phyloP scores from a whole-genome alignment of 1,139 yeast genomes.

The Lodderomyces jiufengensis region DNA sequence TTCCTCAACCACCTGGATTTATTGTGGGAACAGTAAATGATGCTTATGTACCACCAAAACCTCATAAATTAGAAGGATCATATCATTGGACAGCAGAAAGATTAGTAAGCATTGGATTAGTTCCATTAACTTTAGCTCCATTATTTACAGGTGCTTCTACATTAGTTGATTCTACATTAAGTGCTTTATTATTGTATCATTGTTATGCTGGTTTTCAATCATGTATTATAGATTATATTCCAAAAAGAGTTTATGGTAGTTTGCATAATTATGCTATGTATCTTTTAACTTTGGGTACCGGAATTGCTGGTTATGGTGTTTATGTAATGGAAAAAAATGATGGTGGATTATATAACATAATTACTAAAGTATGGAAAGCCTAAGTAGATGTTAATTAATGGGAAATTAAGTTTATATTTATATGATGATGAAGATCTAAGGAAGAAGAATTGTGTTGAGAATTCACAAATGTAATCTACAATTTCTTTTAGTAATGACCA shows the following conservation, averaged over 20 bases:
- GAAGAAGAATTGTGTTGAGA: too few species aligned
- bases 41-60: constrained; percentile 62
- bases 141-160: constrained; percentile 70
- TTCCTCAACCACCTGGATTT: constrained; percentile 65
- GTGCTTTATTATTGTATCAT: constrained; percentile 65
- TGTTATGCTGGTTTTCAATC: constrained; percentile 78
- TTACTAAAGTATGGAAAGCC: constrained; percentile 41
- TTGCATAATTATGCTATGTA: constrained; percentile 64
- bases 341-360: constrained; percentile 37
- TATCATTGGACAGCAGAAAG: constrained; percentile 89
- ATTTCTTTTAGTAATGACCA: too few species aligned
- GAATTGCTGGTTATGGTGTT: constrained; percentile 71
- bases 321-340: constrained; percentile 74
- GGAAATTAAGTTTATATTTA: neutral
- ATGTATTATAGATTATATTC: constrained; percentile 87
- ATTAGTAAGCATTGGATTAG: constrained; percentile 57
- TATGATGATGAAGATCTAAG: too few species aligned
- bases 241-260: constrained; percentile 73
- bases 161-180: constrained; percentile 63
- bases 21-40: constrained; percentile 79
- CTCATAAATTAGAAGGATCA: constrained; percentile 69
- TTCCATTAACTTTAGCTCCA: constrained; percentile 76
- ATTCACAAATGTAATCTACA: too few species aligned
- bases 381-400: constrained; percentile 13
- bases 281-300: constrained; percentile 67